Evolutionary conservation across 495 filamentous ascomycete genomes (phyloP).

Genomic region (Hyaloscypha finlandica): DNA sequence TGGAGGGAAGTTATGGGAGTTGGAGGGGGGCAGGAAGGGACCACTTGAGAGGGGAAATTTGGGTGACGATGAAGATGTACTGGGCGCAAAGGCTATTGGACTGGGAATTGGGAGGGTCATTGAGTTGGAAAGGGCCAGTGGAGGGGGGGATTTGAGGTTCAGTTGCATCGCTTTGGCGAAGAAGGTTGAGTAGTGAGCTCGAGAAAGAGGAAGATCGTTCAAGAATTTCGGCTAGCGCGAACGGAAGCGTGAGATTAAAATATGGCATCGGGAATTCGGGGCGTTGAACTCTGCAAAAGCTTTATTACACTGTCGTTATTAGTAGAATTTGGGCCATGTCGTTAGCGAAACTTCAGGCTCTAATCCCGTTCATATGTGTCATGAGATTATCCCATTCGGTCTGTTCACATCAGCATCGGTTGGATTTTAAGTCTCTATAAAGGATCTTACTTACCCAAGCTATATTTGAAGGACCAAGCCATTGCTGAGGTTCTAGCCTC

Average conservation of each 20-base stretch:
- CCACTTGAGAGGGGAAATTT: conserved; percentile 71
- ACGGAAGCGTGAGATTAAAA: too few relatives aligned
- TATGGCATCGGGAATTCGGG: too few relatives aligned
- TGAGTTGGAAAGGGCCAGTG: conserved; percentile 62
- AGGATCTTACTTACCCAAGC: conserved; percentile 8
- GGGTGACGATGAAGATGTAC: conserved; percentile 63
- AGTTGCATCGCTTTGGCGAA: conserved; percentile 69
- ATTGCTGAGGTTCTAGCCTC: conserved; percentile 12
- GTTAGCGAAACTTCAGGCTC: not conserved
- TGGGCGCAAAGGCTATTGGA: conserved; percentile 49
- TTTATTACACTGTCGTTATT: too few relatives aligned
- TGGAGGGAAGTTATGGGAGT: conserved; percentile 73
- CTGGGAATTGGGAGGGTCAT: conserved; percentile 47
- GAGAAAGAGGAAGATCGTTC: not conserved
- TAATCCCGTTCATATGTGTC: not conserved
- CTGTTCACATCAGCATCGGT: not conserved
- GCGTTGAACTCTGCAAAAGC: too few relatives aligned
- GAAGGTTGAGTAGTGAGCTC: not conserved
- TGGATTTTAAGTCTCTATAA: not conserved
- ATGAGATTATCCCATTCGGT: conserved; percentile 16
- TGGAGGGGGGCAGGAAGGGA: conserved; percentile 73
- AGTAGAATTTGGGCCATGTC: too few relatives aligned
- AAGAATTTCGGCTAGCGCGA: too few relatives aligned
- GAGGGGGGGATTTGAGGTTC: conserved; percentile 66
- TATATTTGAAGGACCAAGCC: conserved; percentile 10